Evolutionary conservation across 208 protist genomes (phyloP).

Genomic region (Acanthamoeba triangularis): DNA sequence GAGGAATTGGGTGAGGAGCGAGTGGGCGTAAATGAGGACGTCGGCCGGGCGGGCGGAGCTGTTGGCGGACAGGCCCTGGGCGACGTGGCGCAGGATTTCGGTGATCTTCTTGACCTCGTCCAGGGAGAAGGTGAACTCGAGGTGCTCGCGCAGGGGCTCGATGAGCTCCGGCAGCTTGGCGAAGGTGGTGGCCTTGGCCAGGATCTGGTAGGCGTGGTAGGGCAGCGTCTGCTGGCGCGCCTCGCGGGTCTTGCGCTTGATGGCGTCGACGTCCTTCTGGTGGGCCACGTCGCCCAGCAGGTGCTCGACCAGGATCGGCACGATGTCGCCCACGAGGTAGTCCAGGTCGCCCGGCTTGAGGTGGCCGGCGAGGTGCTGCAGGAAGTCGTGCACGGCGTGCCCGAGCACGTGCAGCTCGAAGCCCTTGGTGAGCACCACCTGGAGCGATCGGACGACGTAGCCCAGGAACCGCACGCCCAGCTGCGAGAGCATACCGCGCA

Average conservation of each 20-base stretch:
- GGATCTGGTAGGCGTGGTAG: constrained; percentile 69
- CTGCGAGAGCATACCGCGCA: constrained; percentile 31
- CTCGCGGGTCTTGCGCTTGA: constrained; percentile 62
- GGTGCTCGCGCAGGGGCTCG: constrained; percentile 44
- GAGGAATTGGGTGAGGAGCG: constrained; percentile 17
- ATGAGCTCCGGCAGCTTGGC: not conserved
- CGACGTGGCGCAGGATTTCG: constrained; percentile 24
- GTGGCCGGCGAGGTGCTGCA: constrained; percentile 9
- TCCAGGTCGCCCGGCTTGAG: constrained; percentile 43
- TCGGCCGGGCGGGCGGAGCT: not conserved
- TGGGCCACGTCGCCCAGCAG: constrained; percentile 56
- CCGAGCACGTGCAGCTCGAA: constrained; percentile 73
- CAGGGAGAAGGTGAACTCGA: constrained; percentile 36
- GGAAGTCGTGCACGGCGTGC: constrained; percentile 61
- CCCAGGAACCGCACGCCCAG: constrained; percentile 36
- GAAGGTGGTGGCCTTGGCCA: constrained; percentile 20
- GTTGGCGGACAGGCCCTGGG: constrained; percentile 12
- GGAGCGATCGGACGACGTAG: constrained; percentile 50
- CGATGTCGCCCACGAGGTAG: not conserved
- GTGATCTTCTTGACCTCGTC: constrained; percentile 57
- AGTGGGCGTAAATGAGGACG: constrained; percentile 58
- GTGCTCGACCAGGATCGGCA: constrained; percentile 64
- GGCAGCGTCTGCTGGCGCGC: constrained; percentile 50
- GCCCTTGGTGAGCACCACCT: constrained; percentile 56
- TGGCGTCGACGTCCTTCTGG: constrained; percentile 70